These are phyloP conservation scores for Lumnitzera littorea DNA, from an alignment of 345 rosid species.

Conservation along the genomic window DNA sequence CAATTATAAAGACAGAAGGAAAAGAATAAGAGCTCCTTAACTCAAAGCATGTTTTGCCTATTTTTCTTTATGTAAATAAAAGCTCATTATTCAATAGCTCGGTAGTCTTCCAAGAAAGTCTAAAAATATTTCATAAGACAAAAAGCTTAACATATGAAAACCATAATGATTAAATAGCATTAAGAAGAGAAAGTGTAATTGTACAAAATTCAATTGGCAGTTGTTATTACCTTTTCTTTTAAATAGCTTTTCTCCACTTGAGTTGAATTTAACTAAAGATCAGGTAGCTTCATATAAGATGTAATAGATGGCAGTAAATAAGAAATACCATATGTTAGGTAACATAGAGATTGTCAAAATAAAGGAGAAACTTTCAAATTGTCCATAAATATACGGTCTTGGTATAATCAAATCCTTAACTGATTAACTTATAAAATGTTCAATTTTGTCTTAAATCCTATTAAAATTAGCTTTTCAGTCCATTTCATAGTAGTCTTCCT, in stretches of 20 bases:
- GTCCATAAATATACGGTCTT: too few relatives aligned
- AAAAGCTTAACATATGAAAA: not conserved
- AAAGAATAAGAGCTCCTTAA: not conserved
- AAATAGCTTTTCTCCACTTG: constrained; percentile 29
- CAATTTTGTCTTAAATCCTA: too few relatives aligned
- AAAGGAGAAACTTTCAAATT: too few relatives aligned
- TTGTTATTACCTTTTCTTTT: constrained; percentile 32
- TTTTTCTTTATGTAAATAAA: constrained; percentile 35
- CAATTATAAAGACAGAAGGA: not conserved
- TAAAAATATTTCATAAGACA: constrained; percentile 20
- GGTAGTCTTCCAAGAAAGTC: constrained; percentile 41
- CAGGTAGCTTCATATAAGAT: not conserved
- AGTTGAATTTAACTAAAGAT: constrained; percentile 25
- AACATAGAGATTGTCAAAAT: too few relatives aligned
- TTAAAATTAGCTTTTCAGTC: too few relatives aligned
- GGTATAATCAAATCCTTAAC: too few relatives aligned
- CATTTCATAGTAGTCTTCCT: too few relatives aligned
- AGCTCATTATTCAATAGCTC: constrained; percentile 35
- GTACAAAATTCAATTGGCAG: not conserved
- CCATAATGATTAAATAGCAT: too few relatives aligned
- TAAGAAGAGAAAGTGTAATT: too few relatives aligned
- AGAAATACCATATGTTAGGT: too few relatives aligned
- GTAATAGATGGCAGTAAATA: too few relatives aligned
- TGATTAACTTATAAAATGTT: too few relatives aligned
- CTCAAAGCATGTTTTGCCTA: constrained; percentile 28